Evolutionary conservation across 2,329 filamentous ascomycete genomes (phyloP).

Genomic region (Mariannaea elegans): DNA sequence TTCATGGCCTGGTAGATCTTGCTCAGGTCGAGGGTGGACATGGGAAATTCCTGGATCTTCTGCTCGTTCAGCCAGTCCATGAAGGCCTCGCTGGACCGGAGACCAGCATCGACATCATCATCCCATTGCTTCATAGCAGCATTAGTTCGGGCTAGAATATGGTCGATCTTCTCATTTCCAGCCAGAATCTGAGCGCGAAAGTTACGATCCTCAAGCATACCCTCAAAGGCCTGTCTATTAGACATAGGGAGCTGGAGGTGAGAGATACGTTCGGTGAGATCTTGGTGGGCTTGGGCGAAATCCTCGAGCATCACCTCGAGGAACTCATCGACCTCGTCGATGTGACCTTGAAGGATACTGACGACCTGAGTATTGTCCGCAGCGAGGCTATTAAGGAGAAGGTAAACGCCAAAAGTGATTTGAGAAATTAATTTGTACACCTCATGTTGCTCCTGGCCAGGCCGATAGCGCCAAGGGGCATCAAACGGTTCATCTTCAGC

Average conservation of each 20-base stretch:
- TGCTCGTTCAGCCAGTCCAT: slow-evolving; percentile 77
- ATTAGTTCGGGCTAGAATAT: slow-evolving; percentile 83
- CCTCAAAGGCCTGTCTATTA: slow-evolving; percentile 83
- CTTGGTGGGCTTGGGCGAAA: slow-evolving; percentile 78
- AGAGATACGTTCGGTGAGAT: slow-evolving; percentile 82
- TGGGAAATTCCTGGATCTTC: slow-evolving; percentile 66
- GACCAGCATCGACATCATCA: slow-evolving; percentile 80
- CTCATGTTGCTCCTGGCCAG: slow-evolving; percentile 83
- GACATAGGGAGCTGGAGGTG: slow-evolving; percentile 84
- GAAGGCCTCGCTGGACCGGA: slow-evolving; percentile 79
- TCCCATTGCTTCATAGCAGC: slow-evolving; percentile 79
- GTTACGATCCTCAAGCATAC: slow-evolving; percentile 83
- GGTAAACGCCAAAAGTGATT: slow-evolving; percentile 91
- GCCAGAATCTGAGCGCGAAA: slow-evolving; percentile 85
- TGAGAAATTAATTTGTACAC: slow-evolving; percentile 90
- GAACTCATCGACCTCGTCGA: slow-evolving; percentile 93
- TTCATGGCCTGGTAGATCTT: slow-evolving; percentile 91
- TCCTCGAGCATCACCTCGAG: slow-evolving; percentile 88
- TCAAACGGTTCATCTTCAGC: slow-evolving; percentile 77
- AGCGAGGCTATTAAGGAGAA: slow-evolving; percentile 84
- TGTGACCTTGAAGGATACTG: slow-evolving; percentile 87
- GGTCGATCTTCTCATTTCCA: slow-evolving; percentile 91
- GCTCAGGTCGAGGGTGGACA: slow-evolving; percentile 66
- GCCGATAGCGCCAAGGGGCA: slow-evolving; percentile 78
- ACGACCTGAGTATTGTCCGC: slow-evolving; percentile 91